Evolutionary conservation across 2,329 filamentous ascomycete genomes (phyloP).

Genomic region (Neonectria hederae): DNA sequence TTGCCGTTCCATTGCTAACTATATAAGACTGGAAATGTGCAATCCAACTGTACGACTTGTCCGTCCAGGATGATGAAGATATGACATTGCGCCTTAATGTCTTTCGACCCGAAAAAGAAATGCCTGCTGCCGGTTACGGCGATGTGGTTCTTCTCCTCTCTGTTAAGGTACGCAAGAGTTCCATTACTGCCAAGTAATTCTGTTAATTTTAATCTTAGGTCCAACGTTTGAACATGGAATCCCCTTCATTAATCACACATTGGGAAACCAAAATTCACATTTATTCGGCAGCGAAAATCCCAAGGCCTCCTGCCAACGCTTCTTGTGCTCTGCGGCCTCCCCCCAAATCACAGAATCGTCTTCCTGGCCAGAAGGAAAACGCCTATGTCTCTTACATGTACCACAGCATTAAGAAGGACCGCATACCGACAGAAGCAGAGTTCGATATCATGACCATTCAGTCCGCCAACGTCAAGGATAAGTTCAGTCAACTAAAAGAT

Average conservation of each 20-base stretch:
- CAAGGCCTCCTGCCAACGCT: conserved; percentile 50
- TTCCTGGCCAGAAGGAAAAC: conserved; percentile 44
- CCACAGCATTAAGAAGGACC: conserved; percentile 53
- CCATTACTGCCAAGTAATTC: neutral
- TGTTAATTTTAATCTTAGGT: conserved; percentile 46
- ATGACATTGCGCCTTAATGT: conserved; percentile 62
- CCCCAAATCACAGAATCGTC: conserved; percentile 31
- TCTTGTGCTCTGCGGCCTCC: conserved; percentile 40
- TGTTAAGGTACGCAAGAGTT: conserved; percentile 58
- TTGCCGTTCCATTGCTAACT: conserved; percentile 11
- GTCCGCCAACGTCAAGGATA: conserved; percentile 60
- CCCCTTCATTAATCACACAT: conserved; percentile 57
- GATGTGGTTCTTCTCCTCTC: conserved; percentile 57
- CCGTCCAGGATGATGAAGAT: conserved; percentile 55
- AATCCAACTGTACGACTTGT: conserved; percentile 69
- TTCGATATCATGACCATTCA: conserved; percentile 52
- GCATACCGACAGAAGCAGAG: conserved; percentile 53
- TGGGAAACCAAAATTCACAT: conserved; percentile 55
- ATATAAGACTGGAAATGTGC: conserved; percentile 67
- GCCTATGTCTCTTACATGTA: conserved; percentile 60
- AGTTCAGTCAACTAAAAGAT: conserved; percentile 73
- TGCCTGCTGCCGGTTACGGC: conserved; percentile 57
- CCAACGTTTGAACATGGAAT: conserved; percentile 48
- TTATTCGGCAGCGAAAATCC: conserved; percentile 48
- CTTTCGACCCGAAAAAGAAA: conserved; percentile 63